These are phyloP conservation scores for Sphaerobolus stellatus DNA, from an alignment of 1,284 basidiomycete species.

Conservation along the genomic window DNA sequence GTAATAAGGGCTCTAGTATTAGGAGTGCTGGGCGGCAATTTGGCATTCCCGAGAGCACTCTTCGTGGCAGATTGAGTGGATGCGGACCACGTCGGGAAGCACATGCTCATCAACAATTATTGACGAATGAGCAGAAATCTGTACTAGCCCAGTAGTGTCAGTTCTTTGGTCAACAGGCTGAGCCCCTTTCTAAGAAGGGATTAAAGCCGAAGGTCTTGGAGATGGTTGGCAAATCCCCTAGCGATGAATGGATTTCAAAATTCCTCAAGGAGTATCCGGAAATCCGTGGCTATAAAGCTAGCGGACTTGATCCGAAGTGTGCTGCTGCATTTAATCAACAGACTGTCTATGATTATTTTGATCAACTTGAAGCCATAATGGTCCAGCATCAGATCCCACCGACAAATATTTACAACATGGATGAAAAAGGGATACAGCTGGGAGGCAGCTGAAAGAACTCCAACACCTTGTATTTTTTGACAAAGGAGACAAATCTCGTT, in stretches of 20 bases:
- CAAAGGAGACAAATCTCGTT: conserved; percentile 20
- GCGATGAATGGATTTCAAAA: conserved; percentile 10
- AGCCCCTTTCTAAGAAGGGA: neutral
- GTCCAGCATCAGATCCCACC: conserved; percentile 24
- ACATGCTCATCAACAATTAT: no score
- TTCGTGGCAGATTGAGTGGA: no score
- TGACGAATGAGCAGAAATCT: no score
- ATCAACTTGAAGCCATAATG: conserved; percentile 21
- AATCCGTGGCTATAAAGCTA: conserved; percentile 24
- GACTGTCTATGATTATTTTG: conserved; percentile 24
- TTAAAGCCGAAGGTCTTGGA: neutral
- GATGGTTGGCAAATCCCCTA: neutral
- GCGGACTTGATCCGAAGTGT: conserved; percentile 27
- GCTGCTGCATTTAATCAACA: conserved; percentile 28
- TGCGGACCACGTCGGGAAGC: no score
- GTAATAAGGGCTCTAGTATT: no score
- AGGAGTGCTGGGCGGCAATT: no score
- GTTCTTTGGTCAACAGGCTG: no score
- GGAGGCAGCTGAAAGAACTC: conserved; percentile 22
- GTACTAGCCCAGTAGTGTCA: no score
- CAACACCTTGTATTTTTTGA: conserved; percentile 8
- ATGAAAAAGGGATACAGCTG: conserved; percentile 42
- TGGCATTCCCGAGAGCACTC: no score
- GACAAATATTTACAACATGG: conserved; percentile 33
- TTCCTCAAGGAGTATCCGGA: conserved; percentile 27